These are phyloP conservation scores for Penicillium mononematosum DNA, from an alignment of 495 filamentous ascomycete genomes.

Conservation along the genomic window DNA sequence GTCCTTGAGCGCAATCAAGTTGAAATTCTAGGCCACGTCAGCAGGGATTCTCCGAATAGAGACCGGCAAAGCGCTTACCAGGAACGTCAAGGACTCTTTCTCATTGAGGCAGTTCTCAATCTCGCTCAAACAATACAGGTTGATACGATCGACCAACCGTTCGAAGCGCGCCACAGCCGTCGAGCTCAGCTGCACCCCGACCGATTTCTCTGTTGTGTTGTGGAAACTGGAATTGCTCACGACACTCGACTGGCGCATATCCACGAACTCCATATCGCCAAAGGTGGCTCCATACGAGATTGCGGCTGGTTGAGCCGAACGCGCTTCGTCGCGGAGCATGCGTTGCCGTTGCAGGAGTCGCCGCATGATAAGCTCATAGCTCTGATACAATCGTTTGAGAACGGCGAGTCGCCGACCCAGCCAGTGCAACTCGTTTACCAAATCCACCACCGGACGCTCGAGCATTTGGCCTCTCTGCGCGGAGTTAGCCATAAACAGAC, in stretches of 20 bases:
- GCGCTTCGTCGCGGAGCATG: conserved; percentile 39
- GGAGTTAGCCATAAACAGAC: conserved; percentile 4
- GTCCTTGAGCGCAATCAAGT: conserved; percentile 81
- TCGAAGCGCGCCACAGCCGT: conserved; percentile 73
- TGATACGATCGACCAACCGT: conserved; percentile 70
- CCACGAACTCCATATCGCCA: conserved; percentile 30
- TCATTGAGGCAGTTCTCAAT: conserved; percentile 76
- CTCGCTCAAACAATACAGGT: conserved; percentile 75
- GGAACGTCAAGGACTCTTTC: conserved; percentile 72
- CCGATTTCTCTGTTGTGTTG: conserved; percentile 31
- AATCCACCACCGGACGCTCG: conserved; percentile 53
- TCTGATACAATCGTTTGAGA: conserved; percentile 73
- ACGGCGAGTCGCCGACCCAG: conserved; percentile 65
- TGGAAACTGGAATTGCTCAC: conserved; percentile 26
- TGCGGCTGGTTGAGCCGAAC: conserved; percentile 21
- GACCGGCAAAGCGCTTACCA: conserved; percentile 44
- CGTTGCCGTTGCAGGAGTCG: conserved; percentile 62
- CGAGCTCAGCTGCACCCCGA: conserved; percentile 60
- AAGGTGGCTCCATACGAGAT: conserved; percentile 27
- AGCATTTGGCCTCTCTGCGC: conserved; percentile 59
- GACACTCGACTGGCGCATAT: conserved; percentile 30
- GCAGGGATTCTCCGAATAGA: background rate
- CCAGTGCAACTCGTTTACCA: conserved; percentile 71
- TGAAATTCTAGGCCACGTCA: conserved; percentile 66
- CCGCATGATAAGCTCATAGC: conserved; percentile 74